These are phyloP conservation scores for Penicillium sp. DNA, from an alignment of 2,329 filamentous ascomycete genomes.

Conservation along the genomic window DNA sequence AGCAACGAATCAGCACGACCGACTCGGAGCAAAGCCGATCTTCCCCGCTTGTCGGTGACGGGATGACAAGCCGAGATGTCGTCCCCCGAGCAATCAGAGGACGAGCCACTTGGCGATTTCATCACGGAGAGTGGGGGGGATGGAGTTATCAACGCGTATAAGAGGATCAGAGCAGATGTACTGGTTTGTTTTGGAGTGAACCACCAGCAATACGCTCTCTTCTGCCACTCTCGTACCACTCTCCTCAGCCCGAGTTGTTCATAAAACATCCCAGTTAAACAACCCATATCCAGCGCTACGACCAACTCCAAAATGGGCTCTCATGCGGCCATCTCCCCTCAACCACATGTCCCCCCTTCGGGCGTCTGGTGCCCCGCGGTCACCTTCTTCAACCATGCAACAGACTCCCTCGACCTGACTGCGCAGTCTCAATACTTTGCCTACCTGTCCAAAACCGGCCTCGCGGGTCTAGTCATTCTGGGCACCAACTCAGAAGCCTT, in stretches of 20 bases:
- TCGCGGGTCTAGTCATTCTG: slow-evolving; percentile 56
- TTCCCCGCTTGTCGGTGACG: background rate
- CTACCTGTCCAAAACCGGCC: slow-evolving; percentile 53
- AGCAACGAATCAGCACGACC: background rate
- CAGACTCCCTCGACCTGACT: slow-evolving; percentile 52
- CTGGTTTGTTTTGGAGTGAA: background rate
- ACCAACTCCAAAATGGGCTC: slow-evolving; percentile 9
- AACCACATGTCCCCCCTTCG: slow-evolving; percentile 22
- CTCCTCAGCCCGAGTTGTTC: background rate
- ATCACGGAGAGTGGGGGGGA: background rate
- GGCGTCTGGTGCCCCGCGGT: slow-evolving; percentile 56
- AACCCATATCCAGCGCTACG: background rate
- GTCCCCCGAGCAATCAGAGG: background rate
- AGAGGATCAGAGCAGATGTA: background rate
- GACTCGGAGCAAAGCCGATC: background rate
- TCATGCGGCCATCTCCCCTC: slow-evolving; percentile 4
- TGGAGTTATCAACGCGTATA: background rate
- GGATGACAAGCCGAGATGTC: background rate
- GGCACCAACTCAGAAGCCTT: slow-evolving; percentile 60
- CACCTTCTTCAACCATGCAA: slow-evolving; percentile 54
- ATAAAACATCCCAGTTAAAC: too few relatives aligned
- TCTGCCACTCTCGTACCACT: background rate
- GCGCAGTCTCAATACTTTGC: slow-evolving; percentile 54
- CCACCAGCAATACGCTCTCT: background rate
- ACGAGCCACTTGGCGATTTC: background rate